A percentile compares a stretch with the other conserved stretches of the same genome.
These are phyloP conservation scores for Henckelia pumila DNA, from an alignment of 257 asterid species.

Conservation along the genomic window DNA sequence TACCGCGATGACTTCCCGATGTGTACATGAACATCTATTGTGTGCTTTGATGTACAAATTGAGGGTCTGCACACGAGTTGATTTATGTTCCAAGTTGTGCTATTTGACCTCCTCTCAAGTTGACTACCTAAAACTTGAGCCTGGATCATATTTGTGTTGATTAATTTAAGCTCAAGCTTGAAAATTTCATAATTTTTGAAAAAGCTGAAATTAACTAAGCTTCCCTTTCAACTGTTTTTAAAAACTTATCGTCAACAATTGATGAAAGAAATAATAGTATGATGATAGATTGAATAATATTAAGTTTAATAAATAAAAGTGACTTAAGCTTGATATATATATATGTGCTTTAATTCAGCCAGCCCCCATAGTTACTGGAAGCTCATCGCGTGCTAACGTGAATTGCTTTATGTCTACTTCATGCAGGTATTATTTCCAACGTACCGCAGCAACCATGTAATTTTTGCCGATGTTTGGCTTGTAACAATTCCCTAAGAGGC, in stretches of 20 bases:
- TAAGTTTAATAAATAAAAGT: too few species aligned
- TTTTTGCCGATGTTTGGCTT: neutral
- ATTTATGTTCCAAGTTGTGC: too few species aligned
- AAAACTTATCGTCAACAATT: too few species aligned
- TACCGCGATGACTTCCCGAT: neutral
- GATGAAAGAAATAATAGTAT: too few species aligned
- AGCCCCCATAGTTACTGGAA: constrained; percentile 13
- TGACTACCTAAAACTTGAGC: neutral
- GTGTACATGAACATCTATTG: neutral
- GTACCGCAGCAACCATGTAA: constrained; percentile 35
- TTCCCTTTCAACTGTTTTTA: too few species aligned
- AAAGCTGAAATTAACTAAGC: neutral
- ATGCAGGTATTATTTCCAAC: constrained; percentile 78
- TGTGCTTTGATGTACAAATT: neutral
- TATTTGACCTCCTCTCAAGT: neutral
- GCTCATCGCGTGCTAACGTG: constrained; percentile 8
- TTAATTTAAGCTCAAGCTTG: neutral
- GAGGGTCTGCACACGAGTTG: neutral
- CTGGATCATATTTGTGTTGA: neutral
- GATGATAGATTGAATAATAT: too few species aligned
- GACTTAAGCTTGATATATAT: too few species aligned
- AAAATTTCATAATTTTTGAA: neutral
- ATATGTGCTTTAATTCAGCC: neutral
- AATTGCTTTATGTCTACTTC: constrained; percentile 17
- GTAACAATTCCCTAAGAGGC: too few species aligned